A percentile compares a stretch with the other conserved stretches of the same genome.
Conservation (phyloP, 352 stramenopile genomes). For the Phytophthora capsici region DNA sequence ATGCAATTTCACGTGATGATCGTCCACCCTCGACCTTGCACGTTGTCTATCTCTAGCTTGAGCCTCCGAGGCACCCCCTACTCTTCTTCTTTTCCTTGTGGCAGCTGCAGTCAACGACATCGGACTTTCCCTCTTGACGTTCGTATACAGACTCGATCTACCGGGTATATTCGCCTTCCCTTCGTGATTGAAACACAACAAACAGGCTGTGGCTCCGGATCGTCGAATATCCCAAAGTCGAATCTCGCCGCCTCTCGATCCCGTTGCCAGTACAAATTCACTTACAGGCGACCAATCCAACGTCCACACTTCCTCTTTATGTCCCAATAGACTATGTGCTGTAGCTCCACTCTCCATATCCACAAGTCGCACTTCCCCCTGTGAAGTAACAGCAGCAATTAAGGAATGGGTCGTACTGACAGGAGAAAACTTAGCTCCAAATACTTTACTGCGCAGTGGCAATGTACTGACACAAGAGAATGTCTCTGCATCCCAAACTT, state of each 20-base stretch:
- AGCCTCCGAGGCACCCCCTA: slow-evolving; percentile 28
- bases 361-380: slow-evolving; percentile 74
- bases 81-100: slow-evolving; percentile 39
- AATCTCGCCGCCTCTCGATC: slow-evolving; percentile 66
- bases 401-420: slow-evolving; percentile 62
- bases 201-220: slow-evolving; percentile 81
- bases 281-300: slow-evolving; percentile 75
- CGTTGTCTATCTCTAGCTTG: slow-evolving; percentile 32
- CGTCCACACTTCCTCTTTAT: slow-evolving; percentile 80
- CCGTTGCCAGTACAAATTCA: slow-evolving; percentile 78
- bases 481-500: slow-evolving; percentile 81
- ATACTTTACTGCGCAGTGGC: slow-evolving; percentile 66
- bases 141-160: slow-evolving; percentile 61
- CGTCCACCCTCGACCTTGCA: slow-evolving; percentile 26
- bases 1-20: slow-evolving; percentile 15
- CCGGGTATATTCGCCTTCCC: slow-evolving; percentile 52
- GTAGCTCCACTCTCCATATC: slow-evolving; percentile 72
- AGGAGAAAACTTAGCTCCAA: slow-evolving; percentile 69
- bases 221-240: slow-evolving; percentile 89
- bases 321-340: slow-evolving; percentile 76
- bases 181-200: slow-evolving; percentile 84
- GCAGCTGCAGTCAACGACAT: slow-evolving; percentile 40
- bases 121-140: slow-evolving; percentile 44
- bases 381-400: slow-evolving; percentile 68
- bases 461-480: slow-evolving; percentile 75